A percentile compares a stretch with the other conserved stretches of the same genome.
Conservation (phyloP, 73 alveolate genomes). For the Paramecium bursaria region DNA sequence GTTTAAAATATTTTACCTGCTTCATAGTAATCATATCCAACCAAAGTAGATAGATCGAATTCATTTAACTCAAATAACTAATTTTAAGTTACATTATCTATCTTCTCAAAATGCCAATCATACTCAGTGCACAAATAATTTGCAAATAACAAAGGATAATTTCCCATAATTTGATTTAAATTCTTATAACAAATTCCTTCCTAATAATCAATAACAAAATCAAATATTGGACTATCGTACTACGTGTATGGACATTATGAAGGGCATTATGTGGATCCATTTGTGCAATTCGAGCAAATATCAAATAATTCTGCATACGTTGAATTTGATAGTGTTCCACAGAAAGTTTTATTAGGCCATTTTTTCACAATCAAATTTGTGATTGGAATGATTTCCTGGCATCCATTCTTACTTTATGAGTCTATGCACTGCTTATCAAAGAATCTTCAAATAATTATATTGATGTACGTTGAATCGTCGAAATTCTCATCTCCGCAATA, state of each 20-base stretch:
- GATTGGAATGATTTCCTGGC: not conserved
- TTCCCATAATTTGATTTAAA: not conserved
- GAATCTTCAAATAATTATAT: too few species aligned
- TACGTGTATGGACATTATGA: not conserved
- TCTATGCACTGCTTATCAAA: not conserved
- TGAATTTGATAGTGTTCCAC: slow-evolving; percentile 27
- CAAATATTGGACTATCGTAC: not conserved
- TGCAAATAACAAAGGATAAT: slow-evolving; percentile 18
- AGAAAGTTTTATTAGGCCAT: not conserved
- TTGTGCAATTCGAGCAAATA: not conserved
- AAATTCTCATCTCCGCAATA: slow-evolving; percentile 10
- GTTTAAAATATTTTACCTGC: too few species aligned
- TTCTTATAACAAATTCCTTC: slow-evolving; percentile 12
- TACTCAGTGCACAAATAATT: slow-evolving; percentile 9
- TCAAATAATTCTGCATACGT: slow-evolving; percentile 18
- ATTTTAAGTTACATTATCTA: not conserved
- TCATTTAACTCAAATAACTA: not conserved
- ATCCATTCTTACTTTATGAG: not conserved
- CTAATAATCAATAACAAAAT: slow-evolving; percentile 9
- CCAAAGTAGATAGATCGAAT: not conserved
- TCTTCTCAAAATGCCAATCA: not conserved
- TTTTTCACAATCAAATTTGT: not conserved
- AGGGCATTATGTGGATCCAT: not conserved
- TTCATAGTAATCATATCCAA: slow-evolving; percentile 10
- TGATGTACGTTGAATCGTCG: not conserved